Evolutionary conservation across 1,139 yeast genomes (phyloP).

Genomic region (Geotrichum australiense): DNA sequence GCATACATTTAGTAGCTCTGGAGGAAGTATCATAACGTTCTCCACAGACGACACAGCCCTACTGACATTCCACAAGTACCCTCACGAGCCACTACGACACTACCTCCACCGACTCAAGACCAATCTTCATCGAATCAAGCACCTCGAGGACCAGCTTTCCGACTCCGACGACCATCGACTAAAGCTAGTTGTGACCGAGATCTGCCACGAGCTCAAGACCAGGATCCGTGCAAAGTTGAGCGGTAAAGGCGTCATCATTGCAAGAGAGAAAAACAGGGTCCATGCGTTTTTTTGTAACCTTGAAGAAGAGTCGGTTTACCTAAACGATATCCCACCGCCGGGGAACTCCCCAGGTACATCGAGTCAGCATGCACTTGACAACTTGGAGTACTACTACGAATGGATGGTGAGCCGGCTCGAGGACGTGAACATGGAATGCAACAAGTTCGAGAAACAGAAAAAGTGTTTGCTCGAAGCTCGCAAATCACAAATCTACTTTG

Average conservation of each 20-base stretch:
- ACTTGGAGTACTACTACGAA: slow-evolving; percentile 5
- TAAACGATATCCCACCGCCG: background rate
- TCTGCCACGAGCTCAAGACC: background rate
- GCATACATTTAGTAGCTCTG: no score
- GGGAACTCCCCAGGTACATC: background rate
- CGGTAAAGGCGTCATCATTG: no score
- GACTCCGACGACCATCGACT: background rate
- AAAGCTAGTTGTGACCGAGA: background rate
- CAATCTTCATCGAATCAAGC: background rate
- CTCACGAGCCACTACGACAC: background rate
- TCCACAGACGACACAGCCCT: no score
- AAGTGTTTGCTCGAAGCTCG: background rate
- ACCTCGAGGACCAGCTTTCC: background rate
- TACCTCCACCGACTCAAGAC: background rate
- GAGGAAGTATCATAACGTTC: no score
- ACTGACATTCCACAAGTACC: no score
- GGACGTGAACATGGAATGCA: background rate
- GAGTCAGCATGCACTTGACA: background rate
- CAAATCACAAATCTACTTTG: no score
- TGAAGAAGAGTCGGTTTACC: slow-evolving; percentile 6
- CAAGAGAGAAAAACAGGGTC: background rate
- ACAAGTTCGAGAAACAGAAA: background rate
- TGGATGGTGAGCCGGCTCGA: slow-evolving; percentile 1
- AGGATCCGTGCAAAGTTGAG: background rate
- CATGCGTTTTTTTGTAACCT: slow-evolving; percentile 6